phyloP scores from a whole-genome alignment of 129 eudicot genomes.

The Helianthus annuus region HanXRQr2.0-SUNRISE NC_035443.2:3566217-3566716 shows the following conservation, averaged over 20 bases:
- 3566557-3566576: conserved; percentile 39
- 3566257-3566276: conserved; percentile 6
- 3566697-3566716: too few species aligned
- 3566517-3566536: conserved; percentile 68
- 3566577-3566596: background rate
- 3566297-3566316: conserved; percentile 74
- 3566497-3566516: conserved; percentile 66
- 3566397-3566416: background rate
- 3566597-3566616: background rate
- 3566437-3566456: background rate
- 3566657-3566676: background rate
- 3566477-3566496: conserved; percentile 73
- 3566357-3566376: conserved; percentile 79
- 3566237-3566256: too few species aligned
- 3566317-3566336: conserved; percentile 76
- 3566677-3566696: too few species aligned
- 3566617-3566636: too few species aligned
- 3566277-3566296: conserved; percentile 61
- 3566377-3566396: background rate
- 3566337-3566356: conserved; percentile 68
- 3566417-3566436: background rate
- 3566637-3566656: background rate
- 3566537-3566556: conserved; percentile 56
- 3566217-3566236: too few species aligned
- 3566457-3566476: conserved; percentile 28